These are phyloP conservation scores for Daldinia loculata DNA, from an alignment of 495 filamentous ascomycete genomes.

Conservation along the genomic window DNA sequence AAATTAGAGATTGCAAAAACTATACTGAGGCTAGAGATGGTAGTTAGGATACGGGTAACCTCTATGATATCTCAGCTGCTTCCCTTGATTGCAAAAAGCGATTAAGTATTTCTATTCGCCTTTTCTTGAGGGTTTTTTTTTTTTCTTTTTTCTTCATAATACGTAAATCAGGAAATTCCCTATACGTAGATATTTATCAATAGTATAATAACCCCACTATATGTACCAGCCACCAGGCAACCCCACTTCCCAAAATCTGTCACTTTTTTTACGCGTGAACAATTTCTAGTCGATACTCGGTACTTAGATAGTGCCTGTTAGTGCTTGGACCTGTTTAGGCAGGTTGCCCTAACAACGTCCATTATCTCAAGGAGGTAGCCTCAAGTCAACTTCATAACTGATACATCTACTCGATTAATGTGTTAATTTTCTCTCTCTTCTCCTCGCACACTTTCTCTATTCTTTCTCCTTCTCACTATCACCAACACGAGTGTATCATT, in stretches of 20 bases:
- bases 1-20: background rate
- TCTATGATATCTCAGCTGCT: too few species aligned
- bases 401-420: background rate
- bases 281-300: slow-evolving; percentile 28
- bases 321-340: background rate
- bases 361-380: slow-evolving; percentile 12
- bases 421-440: background rate
- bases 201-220: too few species aligned
- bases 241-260: slow-evolving; percentile 1
- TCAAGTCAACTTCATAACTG: slow-evolving; percentile 31
- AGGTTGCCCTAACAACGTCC: slow-evolving; percentile 16
- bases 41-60: too few species aligned
- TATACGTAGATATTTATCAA: too few species aligned
- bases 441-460: background rate
- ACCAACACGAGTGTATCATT: background rate
- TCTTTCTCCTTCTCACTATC: background rate
- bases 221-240: too few species aligned
- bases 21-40: background rate
- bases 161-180: too few species aligned
- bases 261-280: slow-evolving; percentile 14
- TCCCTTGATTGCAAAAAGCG: too few species aligned
- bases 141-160: too few species aligned
- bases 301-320: slow-evolving; percentile 41
- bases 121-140: too few species aligned
- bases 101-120: too few species aligned